phyloP scores from a whole-genome alignment of 1,284 basidiomycete species.

The Puccinia novopanici region DNA sequence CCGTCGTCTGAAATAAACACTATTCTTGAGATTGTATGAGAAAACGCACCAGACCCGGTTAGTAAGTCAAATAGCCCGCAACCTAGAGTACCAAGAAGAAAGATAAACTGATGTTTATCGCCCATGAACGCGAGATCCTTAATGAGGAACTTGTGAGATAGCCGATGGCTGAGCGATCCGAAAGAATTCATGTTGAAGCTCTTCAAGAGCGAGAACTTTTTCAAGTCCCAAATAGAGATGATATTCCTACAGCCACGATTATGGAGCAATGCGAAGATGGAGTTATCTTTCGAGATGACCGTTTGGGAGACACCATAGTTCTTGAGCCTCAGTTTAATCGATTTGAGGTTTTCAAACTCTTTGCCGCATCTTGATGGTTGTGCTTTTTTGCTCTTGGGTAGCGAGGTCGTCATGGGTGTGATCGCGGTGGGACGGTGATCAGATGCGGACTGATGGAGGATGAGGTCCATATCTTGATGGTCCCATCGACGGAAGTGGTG shows the following conservation, averaged over 20 bases:
- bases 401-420: slow-evolving; percentile 9
- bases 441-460: slow-evolving; percentile 57
- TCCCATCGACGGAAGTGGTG: slow-evolving; percentile 61
- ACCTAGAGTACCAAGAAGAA: slow-evolving; percentile 17
- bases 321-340: slow-evolving; percentile 8
- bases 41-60: slow-evolving; percentile 22
- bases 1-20: not conserved
- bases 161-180: not conserved
- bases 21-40: not conserved
- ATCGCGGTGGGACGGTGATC: not conserved
- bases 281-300: slow-evolving; percentile 26
- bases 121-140: slow-evolving; percentile 18
- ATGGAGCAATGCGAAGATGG: slow-evolving; percentile 12
- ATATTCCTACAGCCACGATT: not conserved
- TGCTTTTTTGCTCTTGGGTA: slow-evolving; percentile 7
- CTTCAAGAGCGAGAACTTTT: slow-evolving; percentile 10
- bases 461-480: slow-evolving; percentile 63
- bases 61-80: slow-evolving; percentile 17
- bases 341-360: slow-evolving; percentile 39
- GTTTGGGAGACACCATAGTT: slow-evolving; percentile 15
- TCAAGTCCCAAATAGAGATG: slow-evolving; percentile 36
- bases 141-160: not conserved
- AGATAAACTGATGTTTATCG: slow-evolving; percentile 26
- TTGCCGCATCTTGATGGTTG: not conserved
- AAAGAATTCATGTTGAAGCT: slow-evolving; percentile 7